Evolutionary conservation across 163 green algal genomes (phyloP), one percentile per base, ranked within the genome.

Genomic region (Volvox carteri): DNA sequence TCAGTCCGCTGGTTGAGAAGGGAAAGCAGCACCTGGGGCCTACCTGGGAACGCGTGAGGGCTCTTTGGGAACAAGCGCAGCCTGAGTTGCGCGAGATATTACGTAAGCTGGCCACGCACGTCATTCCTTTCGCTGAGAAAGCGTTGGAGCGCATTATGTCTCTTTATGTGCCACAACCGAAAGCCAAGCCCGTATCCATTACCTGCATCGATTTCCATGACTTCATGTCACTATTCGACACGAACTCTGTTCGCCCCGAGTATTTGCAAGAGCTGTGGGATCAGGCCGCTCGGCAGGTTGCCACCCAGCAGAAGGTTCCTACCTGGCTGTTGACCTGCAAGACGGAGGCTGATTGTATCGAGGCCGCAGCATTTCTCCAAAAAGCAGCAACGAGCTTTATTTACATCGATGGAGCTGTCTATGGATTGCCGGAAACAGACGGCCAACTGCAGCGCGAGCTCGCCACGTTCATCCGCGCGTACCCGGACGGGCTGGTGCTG

Each of bases 371-470:
- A 30, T 35, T 12, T 30, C 50, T 87, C 30, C 54, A 52, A 28
- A 8, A 23, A 16, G 78, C 23, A 1, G 56, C 54, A 12, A 4
- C n/a, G 8, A 65, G 60, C 41, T 70, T 80, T 33, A 28, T 79
- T 21, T 30, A 44, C 65, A 39, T 87, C 8, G 62, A 79, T 3
- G 81, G 81, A 70, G 25, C 37, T 2, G 18, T n/a, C 28, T 75
- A 25, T 16, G 41, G 35, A 37, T 1, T 25, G 16, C 6, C 39
- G 0, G n/a, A 52, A 39, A n/a, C 52, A 4, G 84, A 46, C 8
- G 84, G 84, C 39, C 1, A 46, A n/a, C 70, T 89, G 72, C 84
- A 89, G 72, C 19, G 0, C 0, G 72, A 89, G 70, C 84, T 89
- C 6, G 41, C 42, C 2, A 23, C 14, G 35, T 89, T 56, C 54